These are phyloP conservation scores for Aureobasidium sp. DNA, from an alignment of 2,329 filamentous ascomycete genomes.

Conservation along the genomic window DNA sequence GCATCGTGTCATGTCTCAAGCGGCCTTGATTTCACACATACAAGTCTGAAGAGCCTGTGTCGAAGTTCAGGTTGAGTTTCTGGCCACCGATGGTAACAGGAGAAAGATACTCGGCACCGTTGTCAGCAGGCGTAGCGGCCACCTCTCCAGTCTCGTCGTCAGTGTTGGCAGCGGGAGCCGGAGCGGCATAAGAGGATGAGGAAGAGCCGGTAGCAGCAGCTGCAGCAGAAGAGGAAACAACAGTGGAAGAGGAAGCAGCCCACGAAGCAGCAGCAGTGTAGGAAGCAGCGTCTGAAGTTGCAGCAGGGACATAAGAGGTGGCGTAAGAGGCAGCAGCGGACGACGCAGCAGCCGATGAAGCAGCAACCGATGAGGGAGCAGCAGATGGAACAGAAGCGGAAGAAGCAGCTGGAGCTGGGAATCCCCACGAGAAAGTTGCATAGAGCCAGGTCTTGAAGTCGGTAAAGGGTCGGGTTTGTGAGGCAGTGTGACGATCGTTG, in stretches of 20 bases:
- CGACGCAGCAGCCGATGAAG: neutral
- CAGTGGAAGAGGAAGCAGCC: neutral
- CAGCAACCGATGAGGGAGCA: neutral
- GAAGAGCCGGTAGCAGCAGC: neutral
- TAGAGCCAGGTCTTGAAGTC: neutral
- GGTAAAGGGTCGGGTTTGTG: neutral
- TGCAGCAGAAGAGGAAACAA: neutral
- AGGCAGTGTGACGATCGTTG: neutral
- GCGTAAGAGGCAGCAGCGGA: neutral
- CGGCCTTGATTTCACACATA: constrained; percentile 33
- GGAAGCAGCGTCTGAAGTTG: neutral
- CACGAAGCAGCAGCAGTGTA: neutral
- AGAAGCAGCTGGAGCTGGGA: neutral
- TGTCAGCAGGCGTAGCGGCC: constrained; percentile 55
- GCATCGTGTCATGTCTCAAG: neutral
- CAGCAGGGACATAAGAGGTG: neutral
- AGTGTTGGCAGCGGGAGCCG: constrained; percentile 4
- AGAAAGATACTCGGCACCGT: constrained; percentile 63
- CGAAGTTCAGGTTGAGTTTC: constrained; percentile 62
- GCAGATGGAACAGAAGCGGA: neutral
- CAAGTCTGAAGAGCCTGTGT: constrained; percentile 69
- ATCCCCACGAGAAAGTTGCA: constrained; percentile 6
- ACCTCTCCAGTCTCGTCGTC: constrained; percentile 46
- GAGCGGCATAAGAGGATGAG: neutral
- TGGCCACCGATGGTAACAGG: constrained; percentile 65